phyloP scores from a whole-genome alignment of 306 rosid genomes.

The Mimosa bimucronata region DNA sequence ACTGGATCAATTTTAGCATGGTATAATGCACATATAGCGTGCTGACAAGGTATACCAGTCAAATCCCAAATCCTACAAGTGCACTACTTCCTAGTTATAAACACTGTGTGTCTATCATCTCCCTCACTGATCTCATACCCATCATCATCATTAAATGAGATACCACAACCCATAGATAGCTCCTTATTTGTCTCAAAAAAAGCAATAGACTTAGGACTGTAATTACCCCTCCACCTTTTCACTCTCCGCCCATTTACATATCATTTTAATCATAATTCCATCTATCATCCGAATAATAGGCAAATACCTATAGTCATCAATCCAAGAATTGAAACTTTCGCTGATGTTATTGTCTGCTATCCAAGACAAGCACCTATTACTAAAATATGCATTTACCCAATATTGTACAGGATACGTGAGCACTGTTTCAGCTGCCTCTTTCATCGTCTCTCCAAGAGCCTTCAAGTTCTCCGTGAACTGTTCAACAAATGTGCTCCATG shows the following conservation, averaged over 20 bases:
- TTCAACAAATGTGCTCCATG: neutral
- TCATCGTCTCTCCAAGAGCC: neutral
- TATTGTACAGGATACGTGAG: too few relatives aligned
- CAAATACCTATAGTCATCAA: neutral
- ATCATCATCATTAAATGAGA: too few relatives aligned
- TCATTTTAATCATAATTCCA: neutral
- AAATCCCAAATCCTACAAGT: neutral
- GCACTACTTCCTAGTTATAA: too few relatives aligned
- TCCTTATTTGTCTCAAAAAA: neutral
- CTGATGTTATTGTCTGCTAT: neutral
- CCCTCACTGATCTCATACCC: neutral
- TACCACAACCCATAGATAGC: neutral
- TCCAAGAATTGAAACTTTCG: neutral
- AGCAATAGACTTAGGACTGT: neutral
- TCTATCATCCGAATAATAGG: neutral
- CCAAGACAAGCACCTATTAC: neutral
- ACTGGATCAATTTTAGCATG: neutral
- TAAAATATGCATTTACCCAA: neutral
- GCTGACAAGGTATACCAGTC: neutral
- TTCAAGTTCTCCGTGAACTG: neutral
- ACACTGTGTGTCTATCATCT: neutral
- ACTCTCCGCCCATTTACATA: neutral
- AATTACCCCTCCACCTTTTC: neutral
- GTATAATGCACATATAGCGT: neutral
- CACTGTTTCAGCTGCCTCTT: neutral